phyloP scores from a whole-genome alignment of 805 yeast species.

The Myxozyma neotropica region DNA sequence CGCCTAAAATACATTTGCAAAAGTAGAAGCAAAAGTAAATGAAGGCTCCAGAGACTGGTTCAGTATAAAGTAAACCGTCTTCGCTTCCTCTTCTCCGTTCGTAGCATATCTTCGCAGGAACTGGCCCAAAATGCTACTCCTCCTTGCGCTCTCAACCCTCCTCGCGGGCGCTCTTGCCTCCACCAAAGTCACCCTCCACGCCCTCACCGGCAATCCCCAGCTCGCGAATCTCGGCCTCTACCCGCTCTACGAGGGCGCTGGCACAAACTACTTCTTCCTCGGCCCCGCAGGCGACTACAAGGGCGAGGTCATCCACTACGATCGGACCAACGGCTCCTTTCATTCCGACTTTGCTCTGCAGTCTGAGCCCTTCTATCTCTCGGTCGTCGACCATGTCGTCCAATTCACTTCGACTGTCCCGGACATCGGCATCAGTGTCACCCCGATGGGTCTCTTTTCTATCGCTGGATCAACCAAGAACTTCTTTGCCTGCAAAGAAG shows the following conservation, averaged over 20 bases:
- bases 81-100: too few relatives aligned
- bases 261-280: slow-evolving; percentile 7
- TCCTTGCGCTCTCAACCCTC: too few relatives aligned
- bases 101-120: too few relatives aligned
- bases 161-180: background rate
- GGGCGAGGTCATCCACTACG: slow-evolving; percentile 5
- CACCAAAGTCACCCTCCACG: slow-evolving; percentile 2
- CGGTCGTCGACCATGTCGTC: slow-evolving; percentile 8
- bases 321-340: slow-evolving; percentile 1
- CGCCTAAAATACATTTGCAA: too few relatives aligned
- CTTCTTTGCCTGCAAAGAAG: slow-evolving; percentile 9
- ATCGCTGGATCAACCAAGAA: slow-evolving; percentile 4
- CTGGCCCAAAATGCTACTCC: too few relatives aligned
- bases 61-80: too few relatives aligned
- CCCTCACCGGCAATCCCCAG: background rate
- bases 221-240: background rate
- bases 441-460: slow-evolving; percentile 1
- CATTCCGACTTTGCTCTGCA: slow-evolving; percentile 1
- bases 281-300: background rate
- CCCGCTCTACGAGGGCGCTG: slow-evolving; percentile 10
- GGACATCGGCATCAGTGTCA: background rate
- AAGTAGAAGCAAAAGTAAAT: too few relatives aligned
- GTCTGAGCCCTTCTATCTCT: background rate
- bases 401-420: background rate
- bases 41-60: too few relatives aligned